phyloP scores from a whole-genome alignment of 2,329 filamentous ascomycete species.

The Exophiala sp. region DNA sequence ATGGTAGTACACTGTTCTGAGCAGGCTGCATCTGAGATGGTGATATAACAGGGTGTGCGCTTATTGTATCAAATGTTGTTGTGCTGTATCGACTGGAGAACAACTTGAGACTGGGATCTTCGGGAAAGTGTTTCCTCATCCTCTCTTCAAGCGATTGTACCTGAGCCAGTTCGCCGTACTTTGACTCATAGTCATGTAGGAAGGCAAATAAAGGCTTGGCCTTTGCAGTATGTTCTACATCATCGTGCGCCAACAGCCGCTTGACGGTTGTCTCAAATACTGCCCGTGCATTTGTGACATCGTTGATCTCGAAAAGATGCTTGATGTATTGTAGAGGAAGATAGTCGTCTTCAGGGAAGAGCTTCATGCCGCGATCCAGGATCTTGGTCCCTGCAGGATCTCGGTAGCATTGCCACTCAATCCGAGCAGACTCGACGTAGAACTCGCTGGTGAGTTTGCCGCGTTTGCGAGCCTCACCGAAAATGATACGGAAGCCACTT shows the following conservation, averaged over 20 bases:
- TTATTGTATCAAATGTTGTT: conserved; percentile 74
- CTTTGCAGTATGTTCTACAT: conserved; percentile 68
- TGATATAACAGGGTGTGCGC: conserved; percentile 78
- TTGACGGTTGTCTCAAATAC: conserved; percentile 94
- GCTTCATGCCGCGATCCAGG: conserved; percentile 85
- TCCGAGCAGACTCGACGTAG: conserved; percentile 86
- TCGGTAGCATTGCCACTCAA: conserved; percentile 95
- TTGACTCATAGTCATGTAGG: conserved; percentile 92
- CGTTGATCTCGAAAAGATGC: conserved; percentile 86
- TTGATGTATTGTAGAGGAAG: conserved; percentile 97
- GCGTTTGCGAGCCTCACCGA: conserved; percentile 79
- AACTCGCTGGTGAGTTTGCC: conserved; percentile 91
- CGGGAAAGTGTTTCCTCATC: conserved; percentile 90
- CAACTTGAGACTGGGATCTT: conserved; percentile 71
- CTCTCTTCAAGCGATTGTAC: conserved; percentile 86
- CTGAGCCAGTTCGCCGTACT: conserved; percentile 87
- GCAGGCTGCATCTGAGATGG: conserved; percentile 73
- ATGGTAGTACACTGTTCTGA: conserved; percentile 43
- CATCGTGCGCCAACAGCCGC: conserved; percentile 62
- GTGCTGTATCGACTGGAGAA: conserved; percentile 75
- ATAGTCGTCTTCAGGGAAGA: conserved; percentile 89
- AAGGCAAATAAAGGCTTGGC: conserved; percentile 83
- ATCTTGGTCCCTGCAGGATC: conserved; percentile 91
- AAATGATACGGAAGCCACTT: conserved; percentile 75
- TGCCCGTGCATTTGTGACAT: conserved; percentile 90